phyloP scores from a whole-genome alignment of 2,329 filamentous ascomycete genomes.

The Ophiostoma fasciatum region DNA sequence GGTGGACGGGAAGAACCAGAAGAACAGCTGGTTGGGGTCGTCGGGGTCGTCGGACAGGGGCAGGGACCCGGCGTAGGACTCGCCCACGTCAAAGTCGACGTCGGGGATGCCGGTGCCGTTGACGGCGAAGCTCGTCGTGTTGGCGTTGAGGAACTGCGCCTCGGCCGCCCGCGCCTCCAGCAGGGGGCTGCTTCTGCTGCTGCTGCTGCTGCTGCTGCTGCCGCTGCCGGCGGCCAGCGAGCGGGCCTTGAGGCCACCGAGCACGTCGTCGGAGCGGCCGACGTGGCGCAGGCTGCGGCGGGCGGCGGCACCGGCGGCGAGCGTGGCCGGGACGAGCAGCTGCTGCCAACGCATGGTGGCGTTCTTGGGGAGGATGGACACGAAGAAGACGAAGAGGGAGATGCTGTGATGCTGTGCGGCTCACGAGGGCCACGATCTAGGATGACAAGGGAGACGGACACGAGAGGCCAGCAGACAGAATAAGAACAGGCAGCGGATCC shows the following conservation, averaged over 20 bases:
- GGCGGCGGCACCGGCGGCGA: constrained; percentile 5
- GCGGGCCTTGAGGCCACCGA: neutral
- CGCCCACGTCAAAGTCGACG: constrained; percentile 52
- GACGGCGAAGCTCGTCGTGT: constrained; percentile 33
- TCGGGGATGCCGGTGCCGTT: constrained; percentile 52
- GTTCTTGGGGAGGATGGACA: no score
- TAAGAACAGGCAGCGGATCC: no score
- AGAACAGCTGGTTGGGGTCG: constrained; percentile 38
- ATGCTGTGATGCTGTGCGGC: no score
- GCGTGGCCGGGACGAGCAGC: constrained; percentile 3
- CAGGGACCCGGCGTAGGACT: constrained; percentile 48
- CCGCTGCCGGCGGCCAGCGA: no score
- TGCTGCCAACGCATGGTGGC: constrained; percentile 7
- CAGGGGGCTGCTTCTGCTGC: neutral
- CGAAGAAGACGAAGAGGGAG: no score
- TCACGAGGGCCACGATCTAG: no score
- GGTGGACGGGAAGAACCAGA: constrained; percentile 51
- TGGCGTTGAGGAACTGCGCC: constrained; percentile 9
- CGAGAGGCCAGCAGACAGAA: no score
- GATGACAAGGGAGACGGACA: no score
- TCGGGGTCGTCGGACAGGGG: constrained; percentile 36
- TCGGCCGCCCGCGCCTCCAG: neutral
- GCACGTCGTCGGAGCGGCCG: constrained; percentile 3
- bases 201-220: neutral
- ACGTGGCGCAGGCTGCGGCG: constrained; percentile 10